These are phyloP conservation scores for Thermomucor indicae-seudaticae DNA, from an alignment of 371 early-diverging fungal species.

Conservation along the genomic window DNA sequence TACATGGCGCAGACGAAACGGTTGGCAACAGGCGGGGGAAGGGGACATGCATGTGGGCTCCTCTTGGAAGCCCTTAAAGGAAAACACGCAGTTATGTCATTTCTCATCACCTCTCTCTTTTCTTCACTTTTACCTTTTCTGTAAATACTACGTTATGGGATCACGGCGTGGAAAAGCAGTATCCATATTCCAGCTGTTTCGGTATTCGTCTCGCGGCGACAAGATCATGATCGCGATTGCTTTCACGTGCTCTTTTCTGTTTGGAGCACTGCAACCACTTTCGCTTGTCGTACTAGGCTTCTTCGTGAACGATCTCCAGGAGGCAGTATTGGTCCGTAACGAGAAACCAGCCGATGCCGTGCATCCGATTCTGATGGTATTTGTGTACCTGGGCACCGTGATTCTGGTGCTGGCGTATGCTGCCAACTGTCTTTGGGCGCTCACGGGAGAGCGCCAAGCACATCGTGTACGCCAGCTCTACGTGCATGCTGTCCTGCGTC, in stretches of 20 bases:
- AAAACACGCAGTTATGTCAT: too few relatives aligned
- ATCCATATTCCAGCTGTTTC: slow-evolving; percentile 4
- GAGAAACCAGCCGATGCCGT: slow-evolving; percentile 1
- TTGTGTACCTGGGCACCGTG: slow-evolving; percentile 17
- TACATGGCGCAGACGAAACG: too few relatives aligned
- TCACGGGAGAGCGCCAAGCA: slow-evolving; percentile 12
- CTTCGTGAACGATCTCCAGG: slow-evolving; percentile 16
- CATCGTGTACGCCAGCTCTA: slow-evolving; percentile 55
- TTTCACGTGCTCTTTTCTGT: slow-evolving; percentile 13
- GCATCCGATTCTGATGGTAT: slow-evolving; percentile 13
- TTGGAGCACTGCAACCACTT: slow-evolving; percentile 35
- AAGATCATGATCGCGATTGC: slow-evolving; percentile 21
- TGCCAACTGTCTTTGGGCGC: slow-evolving; percentile 15
- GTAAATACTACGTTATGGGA: too few relatives aligned
- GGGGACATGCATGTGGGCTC: too few relatives aligned
- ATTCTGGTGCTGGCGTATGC: slow-evolving; percentile 15
- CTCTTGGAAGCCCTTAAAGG: too few relatives aligned
- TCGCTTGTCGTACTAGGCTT: slow-evolving; percentile 37
- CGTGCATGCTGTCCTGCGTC: slow-evolving; percentile 68
- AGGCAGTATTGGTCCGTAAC: slow-evolving; percentile 1
- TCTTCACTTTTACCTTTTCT: too few relatives aligned
- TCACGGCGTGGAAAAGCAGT: slow-evolving; percentile 19
- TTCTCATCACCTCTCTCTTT: too few relatives aligned
- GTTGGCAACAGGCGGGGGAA: too few relatives aligned
- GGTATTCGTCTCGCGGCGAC: slow-evolving; percentile 7